phyloP scores from a whole-genome alignment of 2,329 filamentous ascomycete genomes.

The Emericellopsis atlantica region DNA sequence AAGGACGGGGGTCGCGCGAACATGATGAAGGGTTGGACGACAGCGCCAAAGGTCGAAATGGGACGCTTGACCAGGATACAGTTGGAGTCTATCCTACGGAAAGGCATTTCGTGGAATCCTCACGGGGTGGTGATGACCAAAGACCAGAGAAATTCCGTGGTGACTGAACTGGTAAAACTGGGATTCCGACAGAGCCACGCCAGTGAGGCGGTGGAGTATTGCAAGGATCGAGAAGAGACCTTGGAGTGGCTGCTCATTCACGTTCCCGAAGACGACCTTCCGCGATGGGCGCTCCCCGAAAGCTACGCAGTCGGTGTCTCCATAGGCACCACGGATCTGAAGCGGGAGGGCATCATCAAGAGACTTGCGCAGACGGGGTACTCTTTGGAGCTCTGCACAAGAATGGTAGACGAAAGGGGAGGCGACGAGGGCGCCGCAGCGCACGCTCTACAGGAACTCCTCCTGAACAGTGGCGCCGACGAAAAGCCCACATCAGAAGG shows the following conservation, averaged over 20 bases:
- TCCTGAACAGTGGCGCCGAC: constrained; percentile 11
- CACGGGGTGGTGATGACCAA: constrained; percentile 55
- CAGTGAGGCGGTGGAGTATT: constrained; percentile 75
- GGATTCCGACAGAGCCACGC: constrained; percentile 85
- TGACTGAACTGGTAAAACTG: constrained; percentile 63
- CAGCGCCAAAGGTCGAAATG: constrained; percentile 86
- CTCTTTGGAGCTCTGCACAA: constrained; percentile 69
- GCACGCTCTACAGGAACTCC: constrained; percentile 57
- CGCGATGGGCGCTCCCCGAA: constrained; percentile 81
- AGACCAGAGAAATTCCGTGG: constrained; percentile 42
- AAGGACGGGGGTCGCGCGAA: constrained; percentile 23
- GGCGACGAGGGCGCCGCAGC: constrained; percentile 69
- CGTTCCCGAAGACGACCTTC: constrained; percentile 94
- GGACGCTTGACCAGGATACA: constrained; percentile 66
- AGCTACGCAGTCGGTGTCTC: constrained; percentile 84
- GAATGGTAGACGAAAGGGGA: constrained; percentile 55
- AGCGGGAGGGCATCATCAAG: constrained; percentile 70
- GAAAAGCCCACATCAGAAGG: constrained; percentile 2
- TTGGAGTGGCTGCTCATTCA: constrained; percentile 95
- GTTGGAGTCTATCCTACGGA: constrained; percentile 68
- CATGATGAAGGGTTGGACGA: constrained; percentile 65
- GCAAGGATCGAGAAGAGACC: constrained; percentile 84
- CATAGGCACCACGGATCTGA: constrained; percentile 71
- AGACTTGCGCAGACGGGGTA: constrained; percentile 75
- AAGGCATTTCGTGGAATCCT: constrained; percentile 78